Evolutionary conservation across 495 filamentous ascomycete genomes (phyloP), one percentile per base, ranked within the genome.

Genomic region (Aspergillus incahuasiensis): DNA sequence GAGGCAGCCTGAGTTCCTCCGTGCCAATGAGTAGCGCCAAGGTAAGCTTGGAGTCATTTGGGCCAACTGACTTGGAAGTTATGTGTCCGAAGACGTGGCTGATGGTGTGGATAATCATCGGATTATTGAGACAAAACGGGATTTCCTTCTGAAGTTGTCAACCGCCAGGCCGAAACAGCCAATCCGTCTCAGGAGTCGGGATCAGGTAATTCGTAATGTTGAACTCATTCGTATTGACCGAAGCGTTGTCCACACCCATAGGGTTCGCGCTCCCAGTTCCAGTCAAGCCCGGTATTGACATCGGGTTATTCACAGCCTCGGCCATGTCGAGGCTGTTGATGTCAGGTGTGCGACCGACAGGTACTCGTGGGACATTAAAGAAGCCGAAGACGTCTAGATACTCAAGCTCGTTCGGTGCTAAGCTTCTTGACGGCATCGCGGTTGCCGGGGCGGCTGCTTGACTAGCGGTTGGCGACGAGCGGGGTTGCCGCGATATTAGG

Each of bases 301-400:
- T 75, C 3, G 72, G 72, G 54, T 77, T 68, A 7, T 61, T 61
- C 7, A 70, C 67, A 13, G 68, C n/a, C 0, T 66, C 67, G 11
- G 60, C 55, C 4, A 75, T 72, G 20, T 70, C 67, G 8, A 75
- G 49, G 40, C 63, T 56, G 22, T 51, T 43, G 5, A 68, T 56
- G 30, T 71, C 71, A n/a, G 68, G 59, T 3, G 66, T 66, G 4
- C 70, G 61, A 1, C 68, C 45, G 8, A 64, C 57, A 12, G 88
- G 86, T 7, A 94, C 73, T 16, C 89, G 76, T 4, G 91, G 91
- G 42, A 94, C 82, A 68, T 95, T 95, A 76, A 95, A 96, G 72
- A 92, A 95, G 57, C 91, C 88, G 66, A 96, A 96, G 2, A 95
- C 88, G 63, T 96, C 90, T n/a, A 95, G 73, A 62, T 92, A 95